Conservation (phyloP, 2,329 filamentous ascomycete species). For the Arachnopeziza araneosa region DNA sequence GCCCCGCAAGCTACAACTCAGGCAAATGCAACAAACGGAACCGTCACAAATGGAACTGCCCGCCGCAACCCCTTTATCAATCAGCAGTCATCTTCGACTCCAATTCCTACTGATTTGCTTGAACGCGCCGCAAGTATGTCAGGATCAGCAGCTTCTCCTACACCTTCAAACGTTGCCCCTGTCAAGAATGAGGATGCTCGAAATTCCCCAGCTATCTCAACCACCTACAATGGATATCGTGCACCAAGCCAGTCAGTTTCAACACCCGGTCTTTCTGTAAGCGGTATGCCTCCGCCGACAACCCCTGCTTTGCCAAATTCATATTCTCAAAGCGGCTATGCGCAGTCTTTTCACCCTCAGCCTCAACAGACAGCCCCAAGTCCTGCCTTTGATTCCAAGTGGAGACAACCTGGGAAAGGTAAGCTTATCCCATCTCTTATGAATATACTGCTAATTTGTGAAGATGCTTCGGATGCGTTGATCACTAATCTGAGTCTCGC, state of each 20-base stretch:
- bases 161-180: conserved; percentile 25
- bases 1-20: conserved; percentile 44
- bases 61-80: conserved; percentile 29
- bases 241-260: conserved; percentile 36
- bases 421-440: conserved; percentile 19
- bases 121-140: conserved; percentile 29
- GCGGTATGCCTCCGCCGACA: conserved; percentile 28
- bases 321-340: conserved; percentile 22
- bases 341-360: conserved; percentile 28
- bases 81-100: conserved; percentile 16
- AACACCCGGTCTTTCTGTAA: conserved; percentile 20
- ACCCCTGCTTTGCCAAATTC: conserved; percentile 23
- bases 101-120: conserved; percentile 24
- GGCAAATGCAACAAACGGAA: conserved; percentile 35
- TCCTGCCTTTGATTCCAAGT: conserved; percentile 37
- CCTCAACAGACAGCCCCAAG: conserved; percentile 27
- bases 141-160: conserved; percentile 28
- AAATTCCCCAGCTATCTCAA: conserved; percentile 27
- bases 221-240: conserved; percentile 25
- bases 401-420: conserved; percentile 43
- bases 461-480: conserved; percentile 55
- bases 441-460: conserved; percentile 15
- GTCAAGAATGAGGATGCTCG: conserved; percentile 35
- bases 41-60: conserved; percentile 19
- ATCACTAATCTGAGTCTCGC: conserved; percentile 60